Base-by-base conservation (phyloP, 1,284 basidiomycete genomes). In the Leccinum huronense region DNA sequence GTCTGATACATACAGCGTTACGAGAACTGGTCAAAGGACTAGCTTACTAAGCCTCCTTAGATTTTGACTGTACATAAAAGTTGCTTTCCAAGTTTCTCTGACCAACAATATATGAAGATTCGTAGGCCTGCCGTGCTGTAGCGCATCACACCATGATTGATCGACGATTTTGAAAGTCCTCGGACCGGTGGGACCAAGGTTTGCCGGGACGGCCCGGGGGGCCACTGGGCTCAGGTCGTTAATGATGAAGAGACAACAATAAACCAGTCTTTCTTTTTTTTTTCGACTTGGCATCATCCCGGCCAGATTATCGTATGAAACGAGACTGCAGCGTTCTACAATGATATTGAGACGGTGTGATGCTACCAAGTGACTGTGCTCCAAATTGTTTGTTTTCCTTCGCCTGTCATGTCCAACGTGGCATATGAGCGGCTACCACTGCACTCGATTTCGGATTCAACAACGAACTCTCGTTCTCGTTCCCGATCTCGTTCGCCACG, bases 361-460 rank as follows among this genome's bases (percentile, higher is more conserved):
- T 31, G 33, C 34, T 34, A 34, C 11, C 34, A 34, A 36, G 0
- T 42, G 8, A 42, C 40, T 45, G n/a, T n/a, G 42, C 9, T 45
- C 10, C n/a, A n/a, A n/a, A n/a, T 45, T 54, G 16, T 54, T 54
- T 54, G 27, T 27, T 54, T 54, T 54, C 27, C 5, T 14, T 33
- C 0, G 1, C 10, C 31, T 27, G 62, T 30, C 72, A 74, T 76
- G 73, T 73, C 75, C 45, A 72, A 64, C 53, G 42, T 63, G 55
- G 58, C 58, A 7, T 77, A 74, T 57, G 73, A 77, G 42, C 73
- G 74, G n/a, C 57, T 74, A 6, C 75, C 75, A 3, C 57, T 76
- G 61, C 71, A 75, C 58, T 66, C 65, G 5, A 48, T 65, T 45
- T 67, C 65, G 36, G 72, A 74, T 34, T 57, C 64, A 33, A 51